Evolutionary conservation across 352 stramenopile genomes (phyloP).

Genomic region (Phytopythium montanum): DNA sequence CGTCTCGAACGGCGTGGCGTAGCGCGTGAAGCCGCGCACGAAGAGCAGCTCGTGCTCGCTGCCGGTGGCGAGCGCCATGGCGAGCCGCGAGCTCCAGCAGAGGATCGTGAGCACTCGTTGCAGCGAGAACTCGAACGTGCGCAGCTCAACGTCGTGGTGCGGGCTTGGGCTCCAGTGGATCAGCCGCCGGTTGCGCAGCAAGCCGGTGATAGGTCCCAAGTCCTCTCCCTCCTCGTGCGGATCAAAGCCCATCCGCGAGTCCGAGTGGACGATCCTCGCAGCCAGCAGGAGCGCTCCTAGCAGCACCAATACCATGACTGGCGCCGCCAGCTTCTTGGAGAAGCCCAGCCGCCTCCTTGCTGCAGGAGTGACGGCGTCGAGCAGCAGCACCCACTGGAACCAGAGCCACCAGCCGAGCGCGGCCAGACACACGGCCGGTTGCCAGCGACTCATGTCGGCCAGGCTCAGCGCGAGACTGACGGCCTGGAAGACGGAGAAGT

Average conservation of each 20-base stretch:
- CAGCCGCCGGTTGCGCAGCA: background rate
- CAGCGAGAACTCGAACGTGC: slow-evolving; percentile 2
- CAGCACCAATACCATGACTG: background rate
- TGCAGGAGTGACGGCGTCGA: background rate
- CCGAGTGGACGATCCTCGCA: background rate
- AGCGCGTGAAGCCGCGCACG: slow-evolving; percentile 1
- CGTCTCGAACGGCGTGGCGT: slow-evolving; percentile 1
- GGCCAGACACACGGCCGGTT: background rate
- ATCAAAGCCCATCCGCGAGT: background rate
- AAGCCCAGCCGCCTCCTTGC: background rate
- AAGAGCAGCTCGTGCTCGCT: slow-evolving; percentile 5
- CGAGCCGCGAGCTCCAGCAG: slow-evolving; percentile 3
- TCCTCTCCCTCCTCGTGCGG: background rate
- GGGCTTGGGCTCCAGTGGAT: background rate
- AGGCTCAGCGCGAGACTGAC: background rate
- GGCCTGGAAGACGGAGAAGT: slow-evolving; percentile 4
- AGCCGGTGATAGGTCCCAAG: background rate
- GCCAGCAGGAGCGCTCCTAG: background rate
- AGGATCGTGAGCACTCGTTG: slow-evolving; percentile 1
- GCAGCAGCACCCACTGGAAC: slow-evolving; percentile 2
- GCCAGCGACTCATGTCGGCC: background rate
- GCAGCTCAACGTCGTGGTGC: background rate
- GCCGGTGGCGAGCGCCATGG: background rate
- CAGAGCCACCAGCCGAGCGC: slow-evolving; percentile 4
- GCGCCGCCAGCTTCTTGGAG: background rate